Base-by-base conservation (phyloP, 331 rosid genomes). In the Malus hybrid region DNA sequence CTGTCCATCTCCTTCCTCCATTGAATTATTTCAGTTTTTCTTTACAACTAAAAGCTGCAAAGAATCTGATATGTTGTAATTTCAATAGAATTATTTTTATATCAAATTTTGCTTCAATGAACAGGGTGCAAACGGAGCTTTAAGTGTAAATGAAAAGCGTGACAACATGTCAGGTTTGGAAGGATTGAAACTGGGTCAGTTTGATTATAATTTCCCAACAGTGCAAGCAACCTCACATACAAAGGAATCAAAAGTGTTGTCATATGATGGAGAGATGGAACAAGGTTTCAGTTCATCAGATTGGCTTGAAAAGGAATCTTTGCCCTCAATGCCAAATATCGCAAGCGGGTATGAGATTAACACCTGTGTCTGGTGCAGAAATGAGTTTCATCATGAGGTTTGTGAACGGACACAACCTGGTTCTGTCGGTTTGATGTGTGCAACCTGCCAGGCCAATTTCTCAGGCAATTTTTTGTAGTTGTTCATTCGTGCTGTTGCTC, bases 391-490 rank as follows among this genome's bases (percentile, higher is more conserved):
- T 62, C 78, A 79, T 34, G 79, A 83, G 32, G 67, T n/a, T 67
- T 79, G 20, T 33, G 33, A 66, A 64, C 32, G n/a, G 42, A 70
- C 55, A 67, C 77, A 83, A 39, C 36, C 80, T 15, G 86, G 68
- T 22, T 79, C 86, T 14, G 72, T 83, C 48, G 79, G 83, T 62
- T 39, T 79, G 61, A 76, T 83, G 76, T 83, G 86, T 76, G 59
- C 78, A 34, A 71, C 70, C 69, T 83, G 86, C 81, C 80, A 83
- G 71, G 75, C 39, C 31, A 83, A 83, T 74, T 83, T 75, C 72
- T 79, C 86, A 14, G 39, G 59, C 75, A 50, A 72, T 71, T 68
- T 66, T 36, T 59, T 32, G 27, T 72, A 74, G 76, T 31, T 64
- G 10, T 69, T 77, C 16, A 60, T 27, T 22, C 15, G n/a, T 28